Evolutionary conservation across 2,329 filamentous ascomycete species (phyloP).

Genomic region (Neopestalotiopsis sp.): DNA sequence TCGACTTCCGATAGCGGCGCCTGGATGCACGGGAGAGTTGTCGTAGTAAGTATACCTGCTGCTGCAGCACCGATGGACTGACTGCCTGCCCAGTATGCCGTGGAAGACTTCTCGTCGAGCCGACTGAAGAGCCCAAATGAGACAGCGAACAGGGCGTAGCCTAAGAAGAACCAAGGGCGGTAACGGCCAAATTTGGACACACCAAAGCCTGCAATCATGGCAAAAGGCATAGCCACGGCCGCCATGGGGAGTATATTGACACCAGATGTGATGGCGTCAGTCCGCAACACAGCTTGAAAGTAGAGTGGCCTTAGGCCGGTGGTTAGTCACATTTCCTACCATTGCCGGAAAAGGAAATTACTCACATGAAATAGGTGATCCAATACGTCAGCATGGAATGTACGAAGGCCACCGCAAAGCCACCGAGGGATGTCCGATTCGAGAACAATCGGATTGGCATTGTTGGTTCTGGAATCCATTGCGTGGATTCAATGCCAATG

Average conservation of each 20-base stretch:
- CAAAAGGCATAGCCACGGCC: not conserved
- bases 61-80: not conserved
- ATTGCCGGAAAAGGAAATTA: too few species aligned
- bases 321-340: too few species aligned
- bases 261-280: conserved; percentile 34
- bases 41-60: too few species aligned
- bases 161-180: not conserved
- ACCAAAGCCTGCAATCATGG: not conserved
- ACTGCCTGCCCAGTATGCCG: conserved; percentile 14
- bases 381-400: conserved; percentile 40
- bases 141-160: not conserved
- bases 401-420: conserved; percentile 39
- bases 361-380: conserved; percentile 41
- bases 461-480: conserved; percentile 29
- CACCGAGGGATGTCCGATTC: conserved; percentile 41
- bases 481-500: conserved; percentile 6
- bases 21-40: conserved; percentile 43
- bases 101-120: not conserved
- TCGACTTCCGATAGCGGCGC: conserved; percentile 36
- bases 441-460: conserved; percentile 48
- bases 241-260: conserved; percentile 30
- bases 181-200: conserved; percentile 1
- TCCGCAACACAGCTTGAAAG: conserved; percentile 45
- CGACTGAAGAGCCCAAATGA: not conserved
- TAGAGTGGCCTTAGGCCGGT: conserved; percentile 49